Base-by-base conservation (phyloP, 2,329 filamentous ascomycete species). In the Hypoxylon sp. region DNA sequence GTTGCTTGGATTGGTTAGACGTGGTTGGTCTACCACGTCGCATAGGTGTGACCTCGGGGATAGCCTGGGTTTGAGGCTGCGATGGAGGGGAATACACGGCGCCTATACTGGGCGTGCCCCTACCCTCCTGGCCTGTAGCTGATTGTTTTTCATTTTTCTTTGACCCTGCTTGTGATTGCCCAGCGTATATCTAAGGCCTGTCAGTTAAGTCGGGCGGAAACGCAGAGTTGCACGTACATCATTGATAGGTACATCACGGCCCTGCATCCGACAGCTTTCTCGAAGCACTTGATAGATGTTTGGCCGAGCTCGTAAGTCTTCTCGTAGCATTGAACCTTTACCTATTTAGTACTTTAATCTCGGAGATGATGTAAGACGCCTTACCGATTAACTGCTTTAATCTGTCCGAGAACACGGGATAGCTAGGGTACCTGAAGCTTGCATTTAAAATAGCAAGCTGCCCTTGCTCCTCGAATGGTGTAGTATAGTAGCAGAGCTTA, bases 401-500 rank as follows among this genome's bases (percentile, higher is more conserved):
- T 58, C 91, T 88, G 70, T 97, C 92, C 0, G 95, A 97, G 76
- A 99, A 99, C 17, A 87, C 82, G 26, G 95, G 95, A 73, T 97
- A 93, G 62, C 85, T 87, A 5, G 94, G 95, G 72, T 92, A 99
- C 73, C 92, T 94, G 84, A 92, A 98, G 77, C 89, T 96, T 52
- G 95, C 95, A 75, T 98, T 98, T 64, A 99, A 81, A 68, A 99
- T 99, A 11, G 95, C 95, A 82, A 98, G 91, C 80, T 97, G 94
- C 24, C 95, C 95, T 74, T 97, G 93, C 68, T 98, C 94, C 79
- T 99, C 95, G 73, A 99, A 99, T 0, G 95, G 95, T 5, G 95
- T 99, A 1, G 95, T 99, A 79, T 99, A 99, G 79, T 98, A 99
- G 82, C 95, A 99, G 65, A 99, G 84, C 82, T 99, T 99, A 83